Conservation (phyloP, 805 yeast genomes). For the Pichia manshurica region DNA sequence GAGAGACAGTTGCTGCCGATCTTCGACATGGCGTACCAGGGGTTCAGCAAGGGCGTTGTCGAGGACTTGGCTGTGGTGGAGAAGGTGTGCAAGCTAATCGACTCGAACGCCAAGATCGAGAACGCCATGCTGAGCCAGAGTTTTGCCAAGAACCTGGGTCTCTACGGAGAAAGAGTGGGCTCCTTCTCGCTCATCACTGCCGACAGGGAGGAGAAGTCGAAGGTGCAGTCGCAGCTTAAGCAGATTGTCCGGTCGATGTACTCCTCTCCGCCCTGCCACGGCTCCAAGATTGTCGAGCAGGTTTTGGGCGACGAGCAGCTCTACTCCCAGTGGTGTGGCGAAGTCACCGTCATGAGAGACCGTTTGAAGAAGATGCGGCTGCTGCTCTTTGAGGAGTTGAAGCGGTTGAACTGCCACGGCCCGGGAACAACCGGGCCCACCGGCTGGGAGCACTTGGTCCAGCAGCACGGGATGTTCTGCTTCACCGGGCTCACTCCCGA, state of each 20-base stretch:
- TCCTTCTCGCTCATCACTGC: constrained; percentile 64
- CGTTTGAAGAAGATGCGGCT: constrained; percentile 72
- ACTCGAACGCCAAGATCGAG: constrained; percentile 42
- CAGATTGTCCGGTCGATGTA: constrained; percentile 78
- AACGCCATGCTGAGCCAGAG: constrained; percentile 74
- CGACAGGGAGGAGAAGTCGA: constrained; percentile 44
- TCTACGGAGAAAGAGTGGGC: constrained; percentile 93
- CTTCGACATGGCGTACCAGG: constrained; percentile 94
- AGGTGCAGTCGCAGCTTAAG: constrained; percentile 62
- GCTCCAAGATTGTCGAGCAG: constrained; percentile 80
- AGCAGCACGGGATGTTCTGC: constrained; percentile 96
- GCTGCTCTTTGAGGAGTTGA: constrained; percentile 53
- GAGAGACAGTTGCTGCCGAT: constrained; percentile 64
- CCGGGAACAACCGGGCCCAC: constrained; percentile 39
- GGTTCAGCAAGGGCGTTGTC: constrained; percentile 82
- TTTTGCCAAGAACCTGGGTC: constrained; percentile 91
- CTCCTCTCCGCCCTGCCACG: constrained; percentile 94
- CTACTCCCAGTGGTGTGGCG: constrained; percentile 70
- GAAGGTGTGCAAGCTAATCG: constrained; percentile 34
- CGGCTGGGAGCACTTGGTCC: constrained; percentile 79
- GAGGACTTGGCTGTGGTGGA: constrained; percentile 53
- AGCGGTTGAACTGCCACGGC: constrained; percentile 24
- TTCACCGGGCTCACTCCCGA: constrained; percentile 73
- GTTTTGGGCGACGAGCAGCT: constrained; percentile 59
- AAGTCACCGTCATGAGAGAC: constrained; percentile 72